phyloP scores from a whole-genome alignment of 805 yeast genomes.

The Lachancea quebecensis region DNA sequence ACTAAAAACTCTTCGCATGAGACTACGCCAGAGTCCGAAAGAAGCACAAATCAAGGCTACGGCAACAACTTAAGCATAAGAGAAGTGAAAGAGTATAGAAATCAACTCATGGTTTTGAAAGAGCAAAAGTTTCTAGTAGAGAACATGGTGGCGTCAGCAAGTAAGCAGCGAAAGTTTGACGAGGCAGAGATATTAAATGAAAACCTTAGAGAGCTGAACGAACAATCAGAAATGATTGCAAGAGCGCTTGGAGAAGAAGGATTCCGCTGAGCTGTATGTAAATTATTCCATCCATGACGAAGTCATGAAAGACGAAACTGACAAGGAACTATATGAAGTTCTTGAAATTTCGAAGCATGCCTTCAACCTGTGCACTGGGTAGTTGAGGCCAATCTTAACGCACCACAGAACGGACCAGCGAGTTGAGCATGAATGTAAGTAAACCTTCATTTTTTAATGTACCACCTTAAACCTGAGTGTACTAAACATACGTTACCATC shows the following conservation, averaged over 20 bases:
- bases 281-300: neutral
- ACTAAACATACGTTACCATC: neutral
- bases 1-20: constrained; percentile 11
- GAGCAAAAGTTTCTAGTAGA: constrained; percentile 76
- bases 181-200: constrained; percentile 56
- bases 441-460: neutral
- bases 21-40: constrained; percentile 11
- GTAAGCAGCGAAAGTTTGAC: constrained; percentile 66
- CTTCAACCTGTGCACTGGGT: too few species aligned
- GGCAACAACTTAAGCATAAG: constrained; percentile 38
- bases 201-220: constrained; percentile 51
- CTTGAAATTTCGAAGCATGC: too few species aligned
- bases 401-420: neutral
- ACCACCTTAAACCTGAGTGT: neutral
- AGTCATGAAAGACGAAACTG: too few species aligned
- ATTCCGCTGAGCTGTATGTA: constrained; percentile 14
- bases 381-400: too few species aligned
- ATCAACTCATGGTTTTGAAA: constrained; percentile 75
- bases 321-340: too few species aligned
- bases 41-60: constrained; percentile 13
- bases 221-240: constrained; percentile 42
- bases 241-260: constrained; percentile 51
- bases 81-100: constrained; percentile 54
- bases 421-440: neutral
- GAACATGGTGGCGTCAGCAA: constrained; percentile 54